Evolutionary conservation across 1,139 yeast genomes (phyloP).

Genomic region (Trichomonascaceae sp.): DNA sequence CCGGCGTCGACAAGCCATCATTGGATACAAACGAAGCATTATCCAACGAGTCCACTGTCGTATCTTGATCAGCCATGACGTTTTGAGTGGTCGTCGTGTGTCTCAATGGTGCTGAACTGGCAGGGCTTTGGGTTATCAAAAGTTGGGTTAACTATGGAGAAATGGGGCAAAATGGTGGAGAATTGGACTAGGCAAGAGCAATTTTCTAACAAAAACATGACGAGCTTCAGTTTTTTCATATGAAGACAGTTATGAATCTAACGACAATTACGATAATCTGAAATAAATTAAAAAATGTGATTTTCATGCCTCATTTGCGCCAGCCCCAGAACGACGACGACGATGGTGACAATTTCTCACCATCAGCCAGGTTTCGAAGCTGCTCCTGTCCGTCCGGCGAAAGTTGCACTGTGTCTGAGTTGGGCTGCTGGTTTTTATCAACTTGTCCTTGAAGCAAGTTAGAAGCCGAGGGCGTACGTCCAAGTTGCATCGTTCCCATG

Average conservation of each 20-base stretch:
- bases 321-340: background rate
- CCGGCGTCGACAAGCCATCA: background rate
- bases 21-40: background rate
- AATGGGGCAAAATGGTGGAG: background rate
- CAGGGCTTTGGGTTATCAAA: background rate
- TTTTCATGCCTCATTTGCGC: background rate
- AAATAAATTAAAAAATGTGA: background rate
- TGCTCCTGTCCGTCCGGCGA: constrained; percentile 3
- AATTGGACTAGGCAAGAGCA: no score
- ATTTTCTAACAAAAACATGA: no score
- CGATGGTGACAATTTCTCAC: background rate
- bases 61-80: background rate
- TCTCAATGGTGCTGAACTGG: background rate
- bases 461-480: constrained; percentile 13
- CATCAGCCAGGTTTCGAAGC: constrained; percentile 3
- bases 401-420: background rate
- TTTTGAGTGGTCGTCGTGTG: background rate
- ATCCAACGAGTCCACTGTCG: background rate
- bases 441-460: constrained; percentile 11
- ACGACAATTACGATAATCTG: background rate
- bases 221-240: no score
- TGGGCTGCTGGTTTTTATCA: background rate
- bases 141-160: background rate
- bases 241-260: background rate
- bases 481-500: constrained; percentile 19